Base-by-base conservation (phyloP, 208 protist species). In the Porcisia hertigi region DNA sequence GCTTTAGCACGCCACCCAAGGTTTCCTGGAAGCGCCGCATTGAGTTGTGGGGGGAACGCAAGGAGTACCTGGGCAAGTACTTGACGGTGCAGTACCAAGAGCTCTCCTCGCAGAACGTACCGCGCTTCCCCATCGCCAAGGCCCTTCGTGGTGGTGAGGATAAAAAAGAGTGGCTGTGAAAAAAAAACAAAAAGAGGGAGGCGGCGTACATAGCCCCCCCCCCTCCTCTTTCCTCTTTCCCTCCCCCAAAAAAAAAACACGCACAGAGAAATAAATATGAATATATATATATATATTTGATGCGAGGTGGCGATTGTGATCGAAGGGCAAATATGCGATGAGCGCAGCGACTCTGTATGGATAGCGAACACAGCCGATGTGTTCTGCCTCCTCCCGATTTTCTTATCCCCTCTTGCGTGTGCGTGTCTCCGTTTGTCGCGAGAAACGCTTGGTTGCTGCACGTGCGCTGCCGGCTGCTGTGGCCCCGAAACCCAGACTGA, bases 31-130 rank as follows among this genome's bases (percentile, higher is more conserved):
- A 91, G 64, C 83, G 81, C 3, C 89, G 94, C 41, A 23, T 87
- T 23, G 77, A 82, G 52, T 59, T 96, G 71, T 97, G 94, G 92
- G 71, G 47, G 14, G 43, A 88, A 69, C 85, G 92, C 6, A 76
- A 89, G 45, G 55, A 88, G 54, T 85, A 87, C 71, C 81, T 94
- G 11, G 90, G 91, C 11, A 90, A 92, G 81, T 95, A 88, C 62
- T 60, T 96, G 47, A 97, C 94, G 34, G 88, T 97, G 65, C 92
- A 95, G 83, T 97, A 96, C 66, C 92, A 96, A 67, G 88, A 96
- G 73, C 87, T 96, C 8, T 93, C 91, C 30, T 86, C 87, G 39
- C 89, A 95, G 65, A 91, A 95, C 75, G 91, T 97, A 49, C 94
- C 94, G 36, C 94, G 94, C 74, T 97, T 97, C 62, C 94, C 94